Evolutionary conservation across 441 rosid species (phyloP).

Genomic region (Pelargonium australe): DNA sequence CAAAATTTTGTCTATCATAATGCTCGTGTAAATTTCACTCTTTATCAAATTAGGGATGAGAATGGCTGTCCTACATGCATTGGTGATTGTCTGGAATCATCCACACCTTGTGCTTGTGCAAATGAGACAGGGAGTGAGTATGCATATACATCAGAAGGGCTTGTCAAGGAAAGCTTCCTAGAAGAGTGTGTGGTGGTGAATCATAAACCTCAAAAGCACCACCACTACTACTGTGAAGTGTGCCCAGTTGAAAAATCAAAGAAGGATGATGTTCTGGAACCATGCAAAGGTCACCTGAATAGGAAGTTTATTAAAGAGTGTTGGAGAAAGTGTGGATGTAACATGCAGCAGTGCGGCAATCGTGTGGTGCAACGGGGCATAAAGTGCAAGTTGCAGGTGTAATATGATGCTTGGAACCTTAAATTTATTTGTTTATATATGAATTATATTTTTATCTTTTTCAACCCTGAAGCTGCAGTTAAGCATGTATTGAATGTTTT

Average conservation of each 20-base stretch:
- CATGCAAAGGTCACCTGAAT: conserved; percentile 82
- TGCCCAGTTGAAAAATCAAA: conserved; percentile 70
- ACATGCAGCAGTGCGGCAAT: conserved; percentile 61
- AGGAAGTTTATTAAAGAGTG: conserved; percentile 78
- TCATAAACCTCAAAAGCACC: conserved; percentile 48
- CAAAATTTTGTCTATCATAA: conserved; percentile 46
- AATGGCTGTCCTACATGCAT: conserved; percentile 61
- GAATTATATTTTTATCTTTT: conserved; percentile 8
- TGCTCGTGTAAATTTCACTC: conserved; percentile 55
- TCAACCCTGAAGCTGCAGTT: neutral
- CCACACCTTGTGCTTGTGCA: conserved; percentile 53
- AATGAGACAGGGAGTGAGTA: conserved; percentile 34
- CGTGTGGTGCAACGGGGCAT: conserved; percentile 87
- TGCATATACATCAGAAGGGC: conserved; percentile 56
- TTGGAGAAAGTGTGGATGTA: conserved; percentile 87
- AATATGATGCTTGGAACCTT: neutral
- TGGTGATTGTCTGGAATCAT: conserved; percentile 60
- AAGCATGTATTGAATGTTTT: conserved; percentile 5
- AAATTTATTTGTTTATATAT: conserved; percentile 11
- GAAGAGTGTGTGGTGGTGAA: conserved; percentile 54
- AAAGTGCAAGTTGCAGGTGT: conserved; percentile 68
- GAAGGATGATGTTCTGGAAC: conserved; percentile 44
- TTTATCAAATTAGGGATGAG: conserved; percentile 45
- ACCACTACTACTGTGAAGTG: conserved; percentile 44
- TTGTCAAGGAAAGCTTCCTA: conserved; percentile 51